Percentiles rank a stretch among this genome's conserved stretches.
These are phyloP conservation scores for Tetracladium setigerum DNA, from an alignment of 495 filamentous ascomycete genomes.

Conservation along the genomic window DNA sequence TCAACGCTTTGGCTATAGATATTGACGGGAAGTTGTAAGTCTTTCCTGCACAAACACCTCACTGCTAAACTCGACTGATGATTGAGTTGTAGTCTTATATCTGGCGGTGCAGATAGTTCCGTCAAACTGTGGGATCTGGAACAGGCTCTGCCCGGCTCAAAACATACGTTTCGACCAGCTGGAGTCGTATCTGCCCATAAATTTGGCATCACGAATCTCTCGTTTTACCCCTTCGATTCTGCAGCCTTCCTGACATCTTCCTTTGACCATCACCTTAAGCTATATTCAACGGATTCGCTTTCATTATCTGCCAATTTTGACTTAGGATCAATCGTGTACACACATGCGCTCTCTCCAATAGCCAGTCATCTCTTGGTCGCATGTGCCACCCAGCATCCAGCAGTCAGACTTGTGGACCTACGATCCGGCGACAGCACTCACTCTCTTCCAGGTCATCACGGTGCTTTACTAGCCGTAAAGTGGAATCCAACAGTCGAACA, in stretches of 20 bases:
- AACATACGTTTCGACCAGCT: conserved; percentile 38
- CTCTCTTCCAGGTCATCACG: conserved; percentile 64
- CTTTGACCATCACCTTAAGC: conserved; percentile 75
- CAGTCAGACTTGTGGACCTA: conserved; percentile 75
- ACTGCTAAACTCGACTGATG: too few relatives aligned
- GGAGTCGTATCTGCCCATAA: conserved; percentile 48
- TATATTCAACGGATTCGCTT: conserved; percentile 62
- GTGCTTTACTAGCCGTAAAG: conserved; percentile 60
- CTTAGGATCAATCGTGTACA: conserved; percentile 63
- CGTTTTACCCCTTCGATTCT: conserved; percentile 83
- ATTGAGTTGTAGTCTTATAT: conserved; percentile 61
- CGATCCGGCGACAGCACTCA: conserved; percentile 71
- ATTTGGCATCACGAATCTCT: conserved; percentile 75
- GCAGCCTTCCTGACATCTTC: conserved; percentile 73
- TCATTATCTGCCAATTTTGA: conserved; percentile 56
- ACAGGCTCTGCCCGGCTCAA: conserved; percentile 14
- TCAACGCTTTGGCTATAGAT: conserved; percentile 69
- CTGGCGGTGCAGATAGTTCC: conserved; percentile 72
- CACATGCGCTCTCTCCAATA: conserved; percentile 67
- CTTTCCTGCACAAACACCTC: background rate
- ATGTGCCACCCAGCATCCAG: conserved; percentile 72
- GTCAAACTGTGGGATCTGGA: conserved; percentile 84
- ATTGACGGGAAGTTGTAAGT: conserved; percentile 72
- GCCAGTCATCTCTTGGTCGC: conserved; percentile 69
- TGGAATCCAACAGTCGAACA: conserved; percentile 78